phyloP scores from a whole-genome alignment of 352 stramenopile species.

The Phytophthora podocarpi region DNA sequence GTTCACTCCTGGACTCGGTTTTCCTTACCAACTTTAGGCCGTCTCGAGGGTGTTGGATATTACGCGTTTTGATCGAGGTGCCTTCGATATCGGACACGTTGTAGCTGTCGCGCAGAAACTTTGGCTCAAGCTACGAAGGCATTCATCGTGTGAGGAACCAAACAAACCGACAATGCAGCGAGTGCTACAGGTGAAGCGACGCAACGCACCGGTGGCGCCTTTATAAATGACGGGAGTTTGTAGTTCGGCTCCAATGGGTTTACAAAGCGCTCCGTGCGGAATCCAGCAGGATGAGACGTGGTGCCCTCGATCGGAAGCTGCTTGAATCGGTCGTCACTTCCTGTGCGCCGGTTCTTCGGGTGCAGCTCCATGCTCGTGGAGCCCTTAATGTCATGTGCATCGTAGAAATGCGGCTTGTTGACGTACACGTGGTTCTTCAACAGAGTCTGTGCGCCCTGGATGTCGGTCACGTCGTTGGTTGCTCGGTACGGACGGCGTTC shows the following conservation, averaged over 20 bases:
- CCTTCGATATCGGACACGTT: conserved; percentile 76
- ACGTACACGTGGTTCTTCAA: conserved; percentile 68
- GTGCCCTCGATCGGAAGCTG: conserved; percentile 74
- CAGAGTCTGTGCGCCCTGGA: conserved; percentile 48
- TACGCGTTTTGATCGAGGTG: conserved; percentile 49
- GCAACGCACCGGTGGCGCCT: conserved; percentile 44
- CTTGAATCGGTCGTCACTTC: conserved; percentile 66
- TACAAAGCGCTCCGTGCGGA: conserved; percentile 66
- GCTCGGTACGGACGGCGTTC: conserved; percentile 40
- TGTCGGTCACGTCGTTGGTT: conserved; percentile 77
- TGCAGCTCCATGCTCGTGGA: conserved; percentile 69
- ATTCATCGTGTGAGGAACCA: background rate
- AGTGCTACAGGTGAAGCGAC: too few relatives aligned
- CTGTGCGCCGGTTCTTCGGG: conserved; percentile 47
- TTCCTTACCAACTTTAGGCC: conserved; percentile 44
- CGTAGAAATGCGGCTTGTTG: conserved; percentile 75
- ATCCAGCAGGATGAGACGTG: conserved; percentile 49
- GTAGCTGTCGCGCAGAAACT: conserved; percentile 80
- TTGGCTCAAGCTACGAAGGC: conserved; percentile 40
- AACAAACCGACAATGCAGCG: background rate
- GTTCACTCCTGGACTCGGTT: background rate
- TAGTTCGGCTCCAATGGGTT: conserved; percentile 72
- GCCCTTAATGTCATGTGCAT: conserved; percentile 61
- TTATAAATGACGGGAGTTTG: conserved; percentile 57
- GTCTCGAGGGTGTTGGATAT: conserved; percentile 54